phyloP scores from a whole-genome alignment of 2,329 filamentous ascomycete species.

The Scedosporium apiospermum region DNA sequence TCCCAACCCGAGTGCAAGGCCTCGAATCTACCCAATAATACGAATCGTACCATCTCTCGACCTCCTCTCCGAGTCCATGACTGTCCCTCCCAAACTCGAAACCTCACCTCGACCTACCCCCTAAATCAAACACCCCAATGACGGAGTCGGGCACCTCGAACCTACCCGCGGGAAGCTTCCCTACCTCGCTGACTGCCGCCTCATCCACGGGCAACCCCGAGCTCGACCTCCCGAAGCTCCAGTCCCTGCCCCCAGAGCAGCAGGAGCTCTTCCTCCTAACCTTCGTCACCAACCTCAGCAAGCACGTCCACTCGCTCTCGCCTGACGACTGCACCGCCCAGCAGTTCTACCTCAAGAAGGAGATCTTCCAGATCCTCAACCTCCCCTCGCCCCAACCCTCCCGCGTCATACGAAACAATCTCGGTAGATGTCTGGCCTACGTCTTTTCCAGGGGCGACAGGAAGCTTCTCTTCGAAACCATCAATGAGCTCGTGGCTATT shows the following conservation, averaged over 20 bases:
- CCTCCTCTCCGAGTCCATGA: neutral
- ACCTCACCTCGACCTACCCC: neutral
- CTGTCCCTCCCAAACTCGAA: neutral
- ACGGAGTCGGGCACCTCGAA: constrained; percentile 24
- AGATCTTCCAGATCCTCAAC: constrained; percentile 87
- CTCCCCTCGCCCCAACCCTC: constrained; percentile 73
- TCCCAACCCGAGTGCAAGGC: neutral
- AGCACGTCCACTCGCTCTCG: constrained; percentile 66
- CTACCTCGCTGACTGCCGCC: constrained; percentile 16
- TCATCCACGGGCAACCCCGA: constrained; percentile 52
- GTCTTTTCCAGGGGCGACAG: constrained; percentile 80
- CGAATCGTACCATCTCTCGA: neutral
- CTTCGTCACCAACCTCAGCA: constrained; percentile 73
- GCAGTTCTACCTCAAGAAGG: constrained; percentile 86
- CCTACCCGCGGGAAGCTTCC: constrained; percentile 22
- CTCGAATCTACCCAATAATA: neutral
- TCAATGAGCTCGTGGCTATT: constrained; percentile 75
- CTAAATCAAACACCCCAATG: constrained; percentile 16
- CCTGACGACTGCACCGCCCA: constrained; percentile 76
- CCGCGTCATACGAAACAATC: constrained; percentile 79
- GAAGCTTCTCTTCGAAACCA: constrained; percentile 86
- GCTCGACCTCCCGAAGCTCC: constrained; percentile 83
- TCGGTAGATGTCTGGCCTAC: constrained; percentile 74
- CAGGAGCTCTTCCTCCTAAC: constrained; percentile 90
- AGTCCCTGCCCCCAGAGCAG: constrained; percentile 83